phyloP scores from a whole-genome alignment of 768 basidiomycete genomes.

The Suillus ampliporus region DNA sequence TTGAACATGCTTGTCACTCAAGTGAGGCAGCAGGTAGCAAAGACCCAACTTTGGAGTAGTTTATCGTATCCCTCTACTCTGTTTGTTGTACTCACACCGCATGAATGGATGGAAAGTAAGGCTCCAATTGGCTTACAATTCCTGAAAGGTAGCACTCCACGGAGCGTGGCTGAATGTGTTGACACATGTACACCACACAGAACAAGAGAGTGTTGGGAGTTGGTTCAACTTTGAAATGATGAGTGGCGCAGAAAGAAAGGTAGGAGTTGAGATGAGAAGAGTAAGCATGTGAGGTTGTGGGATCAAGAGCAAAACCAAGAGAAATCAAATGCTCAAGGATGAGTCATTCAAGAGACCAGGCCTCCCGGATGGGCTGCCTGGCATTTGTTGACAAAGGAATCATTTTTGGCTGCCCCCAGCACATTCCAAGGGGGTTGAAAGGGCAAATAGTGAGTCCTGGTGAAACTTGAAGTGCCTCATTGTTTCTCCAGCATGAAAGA shows the following conservation, averaged over 20 bases:
- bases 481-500: slow-evolving; percentile 30
- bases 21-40: no score
- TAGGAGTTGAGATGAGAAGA: slow-evolving; percentile 44
- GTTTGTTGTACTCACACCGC: no score
- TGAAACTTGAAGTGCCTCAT: slow-evolving; percentile 22
- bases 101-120: neutral
- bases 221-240: slow-evolving; percentile 42
- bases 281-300: slow-evolving; percentile 30
- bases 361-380: slow-evolving; percentile 36
- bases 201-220: slow-evolving; percentile 28
- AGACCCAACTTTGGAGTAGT: no score
- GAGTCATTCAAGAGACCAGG: slow-evolving; percentile 44
- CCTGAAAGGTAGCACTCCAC: slow-evolving; percentile 32
- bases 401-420: slow-evolving; percentile 33
- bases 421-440: slow-evolving; percentile 19
- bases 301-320: slow-evolving; percentile 36
- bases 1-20: no score
- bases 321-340: slow-evolving; percentile 38
- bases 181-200: slow-evolving; percentile 17
- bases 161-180: slow-evolving; percentile 26
- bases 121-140: slow-evolving; percentile 26
- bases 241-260: slow-evolving; percentile 36
- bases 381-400: slow-evolving; percentile 9
- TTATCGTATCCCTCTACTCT: no score
- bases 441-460: neutral